A percentile compares a stretch with the other conserved stretches of the same genome.
These are phyloP conservation scores for Trichoderma gracile DNA, from an alignment of 2,329 filamentous ascomycete species.

Conservation along the genomic window DNA sequence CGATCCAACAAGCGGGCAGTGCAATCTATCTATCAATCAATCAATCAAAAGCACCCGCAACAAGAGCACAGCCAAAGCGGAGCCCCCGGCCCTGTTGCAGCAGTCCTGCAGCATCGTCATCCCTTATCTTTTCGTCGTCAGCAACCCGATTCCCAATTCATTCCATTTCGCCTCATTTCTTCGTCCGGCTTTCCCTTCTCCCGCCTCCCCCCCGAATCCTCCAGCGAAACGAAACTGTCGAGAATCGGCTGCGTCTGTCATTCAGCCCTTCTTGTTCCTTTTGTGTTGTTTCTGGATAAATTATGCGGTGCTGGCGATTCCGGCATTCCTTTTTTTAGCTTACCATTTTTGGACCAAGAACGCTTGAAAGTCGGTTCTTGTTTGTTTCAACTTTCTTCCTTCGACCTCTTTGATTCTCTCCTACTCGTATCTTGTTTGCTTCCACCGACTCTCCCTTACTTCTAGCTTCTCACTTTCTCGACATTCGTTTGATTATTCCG, in stretches of 20 bases:
- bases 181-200: neutral
- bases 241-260: too few relatives aligned
- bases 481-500: slow-evolving; percentile 17
- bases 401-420: neutral
- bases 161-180: neutral
- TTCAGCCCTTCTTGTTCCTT: too few relatives aligned
- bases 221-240: too few relatives aligned
- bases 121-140: slow-evolving; percentile 24
- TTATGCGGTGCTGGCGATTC: too few relatives aligned
- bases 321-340: too few relatives aligned
- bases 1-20: slow-evolving; percentile 8
- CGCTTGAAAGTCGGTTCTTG: too few relatives aligned
- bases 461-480: neutral
- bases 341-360: too few relatives aligned
- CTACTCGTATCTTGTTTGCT: neutral
- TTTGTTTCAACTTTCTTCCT: too few relatives aligned
- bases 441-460: neutral
- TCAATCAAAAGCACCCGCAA: too few relatives aligned
- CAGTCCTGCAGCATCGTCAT: slow-evolving; percentile 18
- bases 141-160: neutral
- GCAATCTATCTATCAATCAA: neutral
- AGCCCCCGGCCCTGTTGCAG: slow-evolving; percentile 15
- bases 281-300: too few relatives aligned
- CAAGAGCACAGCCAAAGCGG: slow-evolving; percentile 1
- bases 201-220: neutral